phyloP scores from a whole-genome alignment of 768 basidiomycete genomes.

The Dentipellis fragilis region DNA sequence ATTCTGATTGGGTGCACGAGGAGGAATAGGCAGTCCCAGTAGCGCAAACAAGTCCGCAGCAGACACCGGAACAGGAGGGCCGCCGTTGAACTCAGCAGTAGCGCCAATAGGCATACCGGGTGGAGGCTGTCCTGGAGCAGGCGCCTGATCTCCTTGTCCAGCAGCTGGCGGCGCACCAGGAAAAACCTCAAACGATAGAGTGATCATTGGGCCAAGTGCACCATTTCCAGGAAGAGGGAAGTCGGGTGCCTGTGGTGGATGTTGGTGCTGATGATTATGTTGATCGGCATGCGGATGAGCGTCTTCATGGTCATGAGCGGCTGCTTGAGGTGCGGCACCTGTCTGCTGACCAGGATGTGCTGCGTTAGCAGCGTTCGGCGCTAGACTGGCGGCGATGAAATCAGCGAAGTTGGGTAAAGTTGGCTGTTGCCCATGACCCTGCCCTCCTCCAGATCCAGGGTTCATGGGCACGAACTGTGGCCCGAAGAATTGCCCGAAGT shows the following conservation, averaged over 20 bases:
- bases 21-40: constrained; percentile 3
- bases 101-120: too few species aligned
- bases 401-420: background rate
- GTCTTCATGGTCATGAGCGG: background rate
- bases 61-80: background rate
- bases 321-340: background rate
- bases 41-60: constrained; percentile 7
- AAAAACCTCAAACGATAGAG: background rate
- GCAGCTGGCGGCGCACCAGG: background rate
- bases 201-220: background rate
- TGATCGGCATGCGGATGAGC: background rate
- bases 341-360: background rate
- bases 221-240: background rate
- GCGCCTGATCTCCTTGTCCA: background rate
- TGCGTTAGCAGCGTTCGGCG: background rate
- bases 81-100: background rate
- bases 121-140: background rate
- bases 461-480: background rate
- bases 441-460: background rate
- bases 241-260: background rate
- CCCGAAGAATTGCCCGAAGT: background rate
- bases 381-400: background rate
- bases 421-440: background rate
- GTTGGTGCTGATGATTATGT: background rate
- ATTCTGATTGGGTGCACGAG: too few species aligned